Evolutionary conservation across 441 rosid species (phyloP).

Genomic region (Arabidopsis lyrata): DNA sequence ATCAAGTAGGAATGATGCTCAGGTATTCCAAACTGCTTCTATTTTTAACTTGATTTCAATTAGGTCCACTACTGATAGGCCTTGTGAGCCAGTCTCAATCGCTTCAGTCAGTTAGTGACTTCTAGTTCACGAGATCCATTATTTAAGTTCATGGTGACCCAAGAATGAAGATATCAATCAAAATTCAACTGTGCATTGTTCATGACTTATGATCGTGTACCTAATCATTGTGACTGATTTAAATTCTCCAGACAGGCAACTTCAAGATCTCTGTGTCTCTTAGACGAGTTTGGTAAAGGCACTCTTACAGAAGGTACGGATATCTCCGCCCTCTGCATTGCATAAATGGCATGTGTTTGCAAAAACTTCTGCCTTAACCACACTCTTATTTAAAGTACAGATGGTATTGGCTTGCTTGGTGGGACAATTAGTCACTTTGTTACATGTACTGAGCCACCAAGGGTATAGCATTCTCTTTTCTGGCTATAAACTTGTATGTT

Average conservation of each 20-base stretch:
- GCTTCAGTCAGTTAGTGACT: slow-evolving; percentile 33
- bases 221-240: slow-evolving; percentile 34
- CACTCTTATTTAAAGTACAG: slow-evolving; percentile 50
- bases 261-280: slow-evolving; percentile 83
- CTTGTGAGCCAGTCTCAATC: not conserved
- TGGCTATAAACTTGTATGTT: not conserved
- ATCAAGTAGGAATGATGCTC: slow-evolving; percentile 98
- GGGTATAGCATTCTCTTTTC: slow-evolving; percentile 62
- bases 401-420: slow-evolving; percentile 98
- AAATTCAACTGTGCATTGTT: slow-evolving; percentile 17
- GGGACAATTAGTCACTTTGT: slow-evolving; percentile 86
- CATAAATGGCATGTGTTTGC: slow-evolving; percentile 5
- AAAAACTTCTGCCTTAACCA: slow-evolving; percentile 34
- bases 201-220: slow-evolving; percentile 22
- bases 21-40: slow-evolving; percentile 58
- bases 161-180: slow-evolving; percentile 23
- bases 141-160: slow-evolving; percentile 29
- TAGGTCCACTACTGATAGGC: slow-evolving; percentile 26
- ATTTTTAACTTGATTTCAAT: slow-evolving; percentile 29
- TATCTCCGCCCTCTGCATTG: slow-evolving; percentile 8
- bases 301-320: slow-evolving; percentile 89
- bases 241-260: slow-evolving; percentile 84
- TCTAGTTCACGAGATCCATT: slow-evolving; percentile 19
- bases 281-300: slow-evolving; percentile 99
- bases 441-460: slow-evolving; percentile 73